Percentiles rank a stretch among this genome's conserved stretches.
Evolutionary conservation across 768 basidiomycete species (phyloP).

Genomic region (Boletus insuetus): DNA sequence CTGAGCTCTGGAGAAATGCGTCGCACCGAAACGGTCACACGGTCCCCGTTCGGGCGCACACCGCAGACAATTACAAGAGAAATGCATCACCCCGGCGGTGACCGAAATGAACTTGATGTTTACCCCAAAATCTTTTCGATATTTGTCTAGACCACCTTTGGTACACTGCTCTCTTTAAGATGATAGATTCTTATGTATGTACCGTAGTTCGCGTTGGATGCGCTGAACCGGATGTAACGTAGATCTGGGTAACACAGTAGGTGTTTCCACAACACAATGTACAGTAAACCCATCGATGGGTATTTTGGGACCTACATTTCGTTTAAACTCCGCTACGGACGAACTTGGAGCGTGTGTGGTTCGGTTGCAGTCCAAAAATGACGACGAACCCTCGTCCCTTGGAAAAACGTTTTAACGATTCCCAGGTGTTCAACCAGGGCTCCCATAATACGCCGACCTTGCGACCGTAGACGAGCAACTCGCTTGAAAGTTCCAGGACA

Average conservation of each 20-base stretch:
- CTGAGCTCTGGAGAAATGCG: conserved; percentile 20
- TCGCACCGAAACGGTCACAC: conserved; percentile 22
- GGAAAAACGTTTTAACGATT: conserved; percentile 10
- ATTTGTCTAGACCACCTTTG: conserved; percentile 13
- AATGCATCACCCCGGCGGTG: conserved; percentile 46
- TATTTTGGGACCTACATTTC: background rate
- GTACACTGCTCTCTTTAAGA: background rate
- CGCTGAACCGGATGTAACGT: conserved; percentile 11
- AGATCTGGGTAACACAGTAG: background rate
- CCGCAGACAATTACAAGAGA: conserved; percentile 37
- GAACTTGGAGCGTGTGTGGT: background rate
- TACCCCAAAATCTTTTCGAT: background rate
- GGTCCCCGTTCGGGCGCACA: conserved; percentile 28
- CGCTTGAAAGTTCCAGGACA: background rate
- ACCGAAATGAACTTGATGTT: conserved; percentile 18
- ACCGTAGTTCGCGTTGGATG: conserved; percentile 10
- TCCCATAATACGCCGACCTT: conserved; percentile 5
- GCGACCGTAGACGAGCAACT: conserved; percentile 8
- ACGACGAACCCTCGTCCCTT: conserved; percentile 4
- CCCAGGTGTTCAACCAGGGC: conserved; percentile 11
- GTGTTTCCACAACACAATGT: no score
- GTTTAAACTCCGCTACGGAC: conserved; percentile 13
- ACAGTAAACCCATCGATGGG: no score
- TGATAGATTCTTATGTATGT: conserved; percentile 15
- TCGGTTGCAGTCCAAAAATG: conserved; percentile 15